Evolutionary conservation across 1,284 basidiomycete species (phyloP).

Genomic region (Volvariella surrecta): DNA sequence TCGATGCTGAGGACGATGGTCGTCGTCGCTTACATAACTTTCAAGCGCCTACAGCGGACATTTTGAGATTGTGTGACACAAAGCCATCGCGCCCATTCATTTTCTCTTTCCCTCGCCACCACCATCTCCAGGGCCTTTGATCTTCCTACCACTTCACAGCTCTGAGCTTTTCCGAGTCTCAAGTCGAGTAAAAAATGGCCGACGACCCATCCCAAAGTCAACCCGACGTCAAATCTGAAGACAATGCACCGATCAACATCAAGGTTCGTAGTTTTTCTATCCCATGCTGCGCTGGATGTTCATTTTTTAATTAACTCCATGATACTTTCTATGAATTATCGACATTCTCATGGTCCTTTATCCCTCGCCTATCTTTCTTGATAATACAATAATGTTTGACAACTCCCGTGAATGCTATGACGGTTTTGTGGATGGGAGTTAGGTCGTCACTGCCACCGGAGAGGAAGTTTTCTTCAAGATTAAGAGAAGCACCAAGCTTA

Average conservation of each 20-base stretch:
- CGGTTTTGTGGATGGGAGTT: no score
- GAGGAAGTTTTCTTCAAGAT: conserved; percentile 99
- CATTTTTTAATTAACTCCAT: background rate
- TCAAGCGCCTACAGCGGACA: no score
- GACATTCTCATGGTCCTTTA: conserved; percentile 4
- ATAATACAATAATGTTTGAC: no score
- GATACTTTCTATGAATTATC: background rate
- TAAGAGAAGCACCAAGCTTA: conserved; percentile 89
- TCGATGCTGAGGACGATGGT: no score
- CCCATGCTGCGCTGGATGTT: background rate
- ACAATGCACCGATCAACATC: conserved; percentile 75
- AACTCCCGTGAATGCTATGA: no score
- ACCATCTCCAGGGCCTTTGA: background rate
- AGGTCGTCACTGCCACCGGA: conserved; percentile 73
- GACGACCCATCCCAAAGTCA: conserved; percentile 33
- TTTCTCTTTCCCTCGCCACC: background rate
- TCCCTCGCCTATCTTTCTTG: conserved; percentile 1
- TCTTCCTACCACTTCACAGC: background rate
- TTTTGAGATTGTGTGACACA: no score
- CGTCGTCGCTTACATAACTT: no score
- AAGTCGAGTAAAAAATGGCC: conserved; percentile 39
- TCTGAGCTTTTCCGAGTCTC: conserved; percentile 9
- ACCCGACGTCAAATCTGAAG: conserved; percentile 50
- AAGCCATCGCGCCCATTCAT: no score
- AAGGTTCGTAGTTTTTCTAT: conserved; percentile 43